These are phyloP conservation scores for Volvox carteri DNA, from an alignment of 163 green algal species.

Conservation along the genomic window DNA sequence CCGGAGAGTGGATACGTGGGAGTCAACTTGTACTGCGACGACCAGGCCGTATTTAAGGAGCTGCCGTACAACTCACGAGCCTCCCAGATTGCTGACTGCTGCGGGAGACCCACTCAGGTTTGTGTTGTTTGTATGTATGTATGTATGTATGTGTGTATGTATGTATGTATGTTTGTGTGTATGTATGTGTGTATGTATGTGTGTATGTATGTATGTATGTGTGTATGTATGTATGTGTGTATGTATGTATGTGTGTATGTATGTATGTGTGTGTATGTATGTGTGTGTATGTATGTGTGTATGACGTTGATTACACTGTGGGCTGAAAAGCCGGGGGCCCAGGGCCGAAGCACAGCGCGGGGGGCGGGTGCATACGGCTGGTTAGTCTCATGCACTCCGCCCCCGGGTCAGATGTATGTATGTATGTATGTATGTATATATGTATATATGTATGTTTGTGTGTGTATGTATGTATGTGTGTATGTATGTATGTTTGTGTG, in stretches of 20 bases:
- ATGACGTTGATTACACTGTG: no score
- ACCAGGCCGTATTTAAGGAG: conserved; percentile 77
- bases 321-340: no score
- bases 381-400: no score
- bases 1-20: conserved; percentile 77
- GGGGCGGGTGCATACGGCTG: no score
- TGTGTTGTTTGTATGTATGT: neutral
- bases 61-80: conserved; percentile 83
- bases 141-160: neutral
- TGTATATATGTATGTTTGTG: no score
- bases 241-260: neutral
- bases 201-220: neutral
- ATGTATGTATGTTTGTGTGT: neutral
- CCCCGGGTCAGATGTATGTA: no score
- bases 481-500: no score
- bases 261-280: no score
- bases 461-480: no score
- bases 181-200: neutral
- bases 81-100: conserved; percentile 78
- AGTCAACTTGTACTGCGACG: conserved; percentile 93
- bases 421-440: no score
- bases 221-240: neutral
- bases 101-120: conserved; percentile 78
- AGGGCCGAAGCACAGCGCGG: no score
- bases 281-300: no score